A percentile compares a stretch with the other conserved stretches of the same genome.
These are phyloP conservation scores for Ophiostoma fasciatum DNA, from an alignment of 2,329 filamentous ascomycete genomes.

Conservation along the genomic window DNA sequence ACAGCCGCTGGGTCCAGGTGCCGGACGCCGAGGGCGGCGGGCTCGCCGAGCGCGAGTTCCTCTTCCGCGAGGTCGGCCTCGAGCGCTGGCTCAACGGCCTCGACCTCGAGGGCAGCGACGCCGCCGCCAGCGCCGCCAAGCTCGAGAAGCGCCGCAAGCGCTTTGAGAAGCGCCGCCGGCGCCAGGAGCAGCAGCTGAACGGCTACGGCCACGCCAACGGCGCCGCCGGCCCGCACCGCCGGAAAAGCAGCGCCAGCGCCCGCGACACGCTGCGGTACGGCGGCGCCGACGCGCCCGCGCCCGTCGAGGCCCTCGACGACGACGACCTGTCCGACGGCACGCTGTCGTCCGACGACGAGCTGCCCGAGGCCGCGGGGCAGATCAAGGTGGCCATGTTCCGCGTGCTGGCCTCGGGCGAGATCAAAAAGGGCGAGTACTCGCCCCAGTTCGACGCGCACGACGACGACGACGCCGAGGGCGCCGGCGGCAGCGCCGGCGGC, in stretches of 20 bases:
- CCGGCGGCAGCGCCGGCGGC: conserved; percentile 32
- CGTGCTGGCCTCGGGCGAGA: conserved; percentile 87
- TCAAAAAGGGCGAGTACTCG: conserved; percentile 95
- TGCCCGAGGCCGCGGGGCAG: conserved; percentile 86
- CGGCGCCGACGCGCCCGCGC: conserved; percentile 52
- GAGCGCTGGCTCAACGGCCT: conserved; percentile 94
- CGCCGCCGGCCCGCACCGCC: conserved; percentile 19
- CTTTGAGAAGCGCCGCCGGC: conserved; percentile 52
- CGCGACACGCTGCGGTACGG: conserved; percentile 64
- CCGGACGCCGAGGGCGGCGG: conserved; percentile 84
- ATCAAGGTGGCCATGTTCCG: conserved; percentile 97
- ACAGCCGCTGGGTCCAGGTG: conserved; percentile 93
- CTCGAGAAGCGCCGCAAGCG: conserved; percentile 79
- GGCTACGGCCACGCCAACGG: conserved; percentile 18
- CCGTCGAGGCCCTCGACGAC: conserved; percentile 52
- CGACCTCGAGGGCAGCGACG: conserved; percentile 86
- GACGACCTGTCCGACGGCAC: conserved; percentile 53
- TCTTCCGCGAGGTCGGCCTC: conserved; percentile 91
- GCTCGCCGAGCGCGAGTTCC: conserved; percentile 86
- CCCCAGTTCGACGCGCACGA: conserved; percentile 96
- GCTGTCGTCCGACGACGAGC: conserved; percentile 64
- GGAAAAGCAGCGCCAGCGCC: conserved; percentile 25
- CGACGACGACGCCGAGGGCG: conserved; percentile 52
- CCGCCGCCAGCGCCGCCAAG: conserved; percentile 75
- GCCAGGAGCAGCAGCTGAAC: conserved; percentile 30